Evolutionary conservation across 2,329 filamentous ascomycete species (phyloP).

Genomic region (Tolypocladium guangdongense): DNA sequence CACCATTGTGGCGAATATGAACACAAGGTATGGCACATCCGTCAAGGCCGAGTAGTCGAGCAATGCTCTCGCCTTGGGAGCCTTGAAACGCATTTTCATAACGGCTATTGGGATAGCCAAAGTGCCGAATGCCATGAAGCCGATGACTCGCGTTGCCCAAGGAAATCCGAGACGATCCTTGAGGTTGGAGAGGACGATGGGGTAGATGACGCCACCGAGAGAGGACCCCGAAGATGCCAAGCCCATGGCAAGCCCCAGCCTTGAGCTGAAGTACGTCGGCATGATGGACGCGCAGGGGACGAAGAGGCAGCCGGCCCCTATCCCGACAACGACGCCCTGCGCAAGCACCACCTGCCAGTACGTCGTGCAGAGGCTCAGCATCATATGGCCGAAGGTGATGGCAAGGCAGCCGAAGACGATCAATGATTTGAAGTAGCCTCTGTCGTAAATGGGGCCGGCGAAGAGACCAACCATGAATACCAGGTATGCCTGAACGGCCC

Average conservation of each 20-base stretch:
- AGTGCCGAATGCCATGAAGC: conserved; percentile 19
- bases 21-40: conserved; percentile 5
- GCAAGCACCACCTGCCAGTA: conserved; percentile 35
- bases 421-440: conserved; percentile 30
- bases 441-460: conserved; percentile 35
- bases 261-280: conserved; percentile 19
- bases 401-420: conserved; percentile 29
- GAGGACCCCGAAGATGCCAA: conserved; percentile 20
- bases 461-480: conserved; percentile 20
- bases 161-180: conserved; percentile 13
- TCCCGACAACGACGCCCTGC: conserved; percentile 33
- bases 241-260: conserved; percentile 19
- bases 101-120: conserved; percentile 25
- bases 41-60: conserved; percentile 12
- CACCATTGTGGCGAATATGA: conserved; percentile 18
- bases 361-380: conserved; percentile 20
- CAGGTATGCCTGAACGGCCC: conserved; percentile 34
- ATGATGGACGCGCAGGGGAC: conserved; percentile 23
- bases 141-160: conserved; percentile 17
- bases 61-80: conserved; percentile 7
- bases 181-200: conserved; percentile 15
- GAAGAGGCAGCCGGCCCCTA: conserved; percentile 31
- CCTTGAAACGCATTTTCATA: conserved; percentile 25
- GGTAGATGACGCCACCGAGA: conserved; percentile 22
- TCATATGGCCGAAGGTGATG: conserved; percentile 35